Conservation (phyloP, 176 grass and related monocot species). For the Oryza punctata region DNA sequence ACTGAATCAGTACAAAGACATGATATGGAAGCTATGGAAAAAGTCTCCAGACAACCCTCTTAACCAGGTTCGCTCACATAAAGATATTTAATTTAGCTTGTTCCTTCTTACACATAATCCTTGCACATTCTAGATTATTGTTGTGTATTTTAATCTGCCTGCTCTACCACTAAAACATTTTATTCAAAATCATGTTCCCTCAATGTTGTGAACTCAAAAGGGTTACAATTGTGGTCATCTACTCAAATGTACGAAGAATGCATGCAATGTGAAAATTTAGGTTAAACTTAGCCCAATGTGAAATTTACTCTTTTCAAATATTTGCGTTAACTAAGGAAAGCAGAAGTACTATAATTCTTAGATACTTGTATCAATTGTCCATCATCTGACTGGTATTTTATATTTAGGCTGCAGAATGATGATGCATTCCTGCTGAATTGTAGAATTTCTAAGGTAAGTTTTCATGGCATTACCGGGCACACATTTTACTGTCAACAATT, state of each 20-base stretch:
- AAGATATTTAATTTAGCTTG: neutral
- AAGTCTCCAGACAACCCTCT: slow-evolving; percentile 98
- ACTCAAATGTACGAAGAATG: neutral
- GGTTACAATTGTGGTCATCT: neutral
- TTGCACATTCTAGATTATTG: neutral
- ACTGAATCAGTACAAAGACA: slow-evolving; percentile 93
- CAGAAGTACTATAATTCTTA: neutral
- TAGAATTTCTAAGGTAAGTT: slow-evolving; percentile 24
- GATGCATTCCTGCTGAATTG: neutral
- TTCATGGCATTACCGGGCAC: neutral
- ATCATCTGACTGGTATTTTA: slow-evolving; percentile 23
- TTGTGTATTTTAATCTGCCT: neutral
- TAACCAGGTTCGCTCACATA: slow-evolving; percentile 69
- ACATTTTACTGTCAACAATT: neutral
- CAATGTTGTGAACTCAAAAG: neutral
- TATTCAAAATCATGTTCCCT: neutral
- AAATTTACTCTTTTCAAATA: neutral
- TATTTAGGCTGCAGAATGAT: slow-evolving; percentile 53
- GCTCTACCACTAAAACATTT: neutral
- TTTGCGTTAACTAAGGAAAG: neutral
- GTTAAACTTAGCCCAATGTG: too few species aligned
- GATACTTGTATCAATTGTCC: neutral
- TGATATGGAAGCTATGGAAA: slow-evolving; percentile 99
- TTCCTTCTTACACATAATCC: neutral
- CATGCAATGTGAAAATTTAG: neutral